A percentile compares a stretch with the other conserved stretches of the same genome.
phyloP scores from a whole-genome alignment of 257 asterid species.

The Verbascum thapsus region DNA sequence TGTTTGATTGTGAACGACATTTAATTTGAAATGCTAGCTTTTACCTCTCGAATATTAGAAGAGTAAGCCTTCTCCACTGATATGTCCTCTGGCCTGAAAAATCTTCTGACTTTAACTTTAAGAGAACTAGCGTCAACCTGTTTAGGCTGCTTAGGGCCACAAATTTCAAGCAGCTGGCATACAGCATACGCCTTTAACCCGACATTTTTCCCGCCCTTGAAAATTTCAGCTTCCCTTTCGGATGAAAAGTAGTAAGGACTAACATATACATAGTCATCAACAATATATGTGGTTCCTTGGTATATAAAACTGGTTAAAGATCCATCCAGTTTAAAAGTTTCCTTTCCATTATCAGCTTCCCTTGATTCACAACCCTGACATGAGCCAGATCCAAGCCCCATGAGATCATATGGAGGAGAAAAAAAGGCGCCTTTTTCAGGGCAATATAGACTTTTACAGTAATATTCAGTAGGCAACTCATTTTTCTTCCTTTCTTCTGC shows the following conservation, averaged over 20 bases:
- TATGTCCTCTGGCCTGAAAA: constrained; percentile 86
- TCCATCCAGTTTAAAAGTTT: constrained; percentile 47
- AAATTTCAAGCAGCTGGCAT: constrained; percentile 76
- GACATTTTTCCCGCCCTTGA: constrained; percentile 88
- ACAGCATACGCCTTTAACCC: constrained; percentile 77
- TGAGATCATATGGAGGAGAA: constrained; percentile 48
- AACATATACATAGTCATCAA: constrained; percentile 73
- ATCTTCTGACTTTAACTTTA: constrained; percentile 67
- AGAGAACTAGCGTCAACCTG: constrained; percentile 45
- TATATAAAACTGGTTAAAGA: constrained; percentile 55
- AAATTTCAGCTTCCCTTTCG: constrained; percentile 59
- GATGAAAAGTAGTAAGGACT: constrained; percentile 61
- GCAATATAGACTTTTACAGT: constrained; percentile 82
- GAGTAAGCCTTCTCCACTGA: constrained; percentile 78
- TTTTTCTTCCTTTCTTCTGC: constrained; percentile 85
- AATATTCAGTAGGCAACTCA: constrained; percentile 70
- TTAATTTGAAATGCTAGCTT: constrained; percentile 16
- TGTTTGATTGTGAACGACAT: constrained; percentile 16
- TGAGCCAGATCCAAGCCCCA: constrained; percentile 84
- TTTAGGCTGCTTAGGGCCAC: constrained; percentile 47
- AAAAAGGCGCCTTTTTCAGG: constrained; percentile 93
- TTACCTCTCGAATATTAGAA: constrained; percentile 90
- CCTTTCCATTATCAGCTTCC: constrained; percentile 44
- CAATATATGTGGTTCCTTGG: constrained; percentile 58
- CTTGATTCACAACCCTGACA: constrained; percentile 67